Base-by-base conservation (phyloP, 2,329 filamentous ascomycete genomes). In the Hypoxylon sp. region DNA sequence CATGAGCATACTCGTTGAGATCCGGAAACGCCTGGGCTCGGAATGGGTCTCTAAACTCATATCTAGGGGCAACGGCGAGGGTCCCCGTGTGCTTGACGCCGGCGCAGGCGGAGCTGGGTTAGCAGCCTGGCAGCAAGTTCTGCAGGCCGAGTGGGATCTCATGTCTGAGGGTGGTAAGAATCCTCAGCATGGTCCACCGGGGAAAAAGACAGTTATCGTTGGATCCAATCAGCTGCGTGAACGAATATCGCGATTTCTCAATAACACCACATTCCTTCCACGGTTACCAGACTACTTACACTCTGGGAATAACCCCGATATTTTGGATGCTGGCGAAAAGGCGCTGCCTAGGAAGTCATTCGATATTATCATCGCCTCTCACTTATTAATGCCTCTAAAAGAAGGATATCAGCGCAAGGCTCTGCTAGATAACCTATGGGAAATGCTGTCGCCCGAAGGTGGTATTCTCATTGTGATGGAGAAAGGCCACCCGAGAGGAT, bases 251-350 rank as follows among this genome's bases (percentile, higher is more conserved):
- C 83, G 82, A 16, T 86, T 98, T 67, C 81, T 99, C 11, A 86
- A 96, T 36, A 91, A 97, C 76, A 98, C 96, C 0, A 96, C 92
- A 0, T 97, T 99, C 75, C 84, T 99, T 6, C 94, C 95, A 6
- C 89, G 94, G 3, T 81, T 98, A n/a, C 96, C 96, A 0, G 93
- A 98, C 73, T 93, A 95, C 68, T 79, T 93, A 24, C 90, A 91
- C 74, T 85, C 87, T 1, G 82, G 85, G 20, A 82, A 89, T 61
- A 86, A 87, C 50, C 82, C 85, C 8, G 84, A 87, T 16, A 81
- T 82, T 61, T 76, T 92, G 4, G 87, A 92, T 59, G 86, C 87
- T 18, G 82, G 85, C 18, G 78, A 81, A 28, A 76, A 81, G 7
- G 82, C 85, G 4, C 83, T 85, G 16, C 82, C 85, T 2, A 86